Conservation (phyloP, 2,329 filamentous ascomycete species). For the Verticillium tricorpus region DNA sequence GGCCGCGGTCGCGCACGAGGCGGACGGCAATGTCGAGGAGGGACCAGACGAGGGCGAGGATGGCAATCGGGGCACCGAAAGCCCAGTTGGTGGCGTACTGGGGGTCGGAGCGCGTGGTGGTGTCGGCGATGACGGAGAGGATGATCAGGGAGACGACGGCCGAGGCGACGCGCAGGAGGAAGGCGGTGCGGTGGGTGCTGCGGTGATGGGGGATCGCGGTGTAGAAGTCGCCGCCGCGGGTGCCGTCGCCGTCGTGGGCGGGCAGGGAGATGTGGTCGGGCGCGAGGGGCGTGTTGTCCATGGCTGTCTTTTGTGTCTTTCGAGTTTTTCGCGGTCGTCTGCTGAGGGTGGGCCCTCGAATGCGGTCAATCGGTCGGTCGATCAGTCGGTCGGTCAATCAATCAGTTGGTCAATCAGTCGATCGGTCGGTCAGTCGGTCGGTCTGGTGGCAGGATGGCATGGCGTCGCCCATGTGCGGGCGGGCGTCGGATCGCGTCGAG, state of each 20-base stretch:
- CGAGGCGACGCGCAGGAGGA: conserved; percentile 7
- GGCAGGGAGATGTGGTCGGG: conserved; percentile 6
- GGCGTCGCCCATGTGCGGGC: background rate
- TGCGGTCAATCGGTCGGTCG: background rate
- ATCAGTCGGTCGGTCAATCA: background rate
- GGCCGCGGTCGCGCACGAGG: conserved; percentile 4
- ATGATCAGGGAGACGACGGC: conserved; percentile 5
- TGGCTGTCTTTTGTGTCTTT: background rate
- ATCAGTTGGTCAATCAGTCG: background rate
- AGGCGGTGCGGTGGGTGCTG: conserved; percentile 7
- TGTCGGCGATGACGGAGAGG: conserved; percentile 3
- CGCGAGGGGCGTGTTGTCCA: conserved; percentile 10
- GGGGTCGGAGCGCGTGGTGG: background rate
- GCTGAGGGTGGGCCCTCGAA: background rate
- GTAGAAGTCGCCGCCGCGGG: conserved; percentile 11
- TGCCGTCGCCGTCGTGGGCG: background rate
- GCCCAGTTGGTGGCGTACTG: background rate
- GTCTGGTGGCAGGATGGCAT: background rate
- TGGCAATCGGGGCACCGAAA: conserved; percentile 4
- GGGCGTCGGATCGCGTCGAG: background rate
- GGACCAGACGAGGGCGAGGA: conserved; percentile 6
- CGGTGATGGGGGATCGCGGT: conserved; percentile 12
- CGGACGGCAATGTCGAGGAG: conserved; percentile 4
- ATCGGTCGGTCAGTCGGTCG: background rate
- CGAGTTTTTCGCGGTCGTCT: background rate